Percentiles rank a stretch among this genome's conserved stretches.
These are phyloP conservation scores for Chaetomium cochliodes DNA, from an alignment of 495 filamentous ascomycete genomes.

Conservation along the genomic window DNA sequence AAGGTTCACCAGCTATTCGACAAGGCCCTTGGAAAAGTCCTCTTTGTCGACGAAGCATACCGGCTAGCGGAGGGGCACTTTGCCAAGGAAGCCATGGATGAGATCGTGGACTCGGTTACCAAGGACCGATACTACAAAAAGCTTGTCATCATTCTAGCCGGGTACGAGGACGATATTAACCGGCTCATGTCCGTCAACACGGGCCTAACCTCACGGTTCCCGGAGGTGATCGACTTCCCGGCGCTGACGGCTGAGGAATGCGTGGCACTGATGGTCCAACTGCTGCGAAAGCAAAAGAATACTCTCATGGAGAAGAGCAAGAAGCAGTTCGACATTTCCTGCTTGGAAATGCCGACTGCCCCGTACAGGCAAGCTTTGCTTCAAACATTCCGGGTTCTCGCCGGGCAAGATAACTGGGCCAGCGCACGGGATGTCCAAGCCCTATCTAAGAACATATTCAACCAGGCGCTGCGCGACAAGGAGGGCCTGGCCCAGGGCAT, in stretches of 20 bases:
- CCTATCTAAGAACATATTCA: constrained; percentile 53
- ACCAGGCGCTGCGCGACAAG: constrained; percentile 41
- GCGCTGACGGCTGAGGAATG: constrained; percentile 47
- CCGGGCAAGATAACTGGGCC: constrained; percentile 57
- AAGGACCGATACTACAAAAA: constrained; percentile 62
- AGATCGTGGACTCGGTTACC: constrained; percentile 67
- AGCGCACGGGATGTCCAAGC: constrained; percentile 67
- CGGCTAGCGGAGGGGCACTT: constrained; percentile 57
- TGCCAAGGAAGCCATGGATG: constrained; percentile 70
- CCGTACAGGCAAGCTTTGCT: constrained; percentile 31
- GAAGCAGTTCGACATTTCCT: constrained; percentile 40
- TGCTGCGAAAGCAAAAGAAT: constrained; percentile 24
- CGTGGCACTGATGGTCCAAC: constrained; percentile 40
- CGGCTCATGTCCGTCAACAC: constrained; percentile 62
- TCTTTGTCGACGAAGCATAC: constrained; percentile 71
- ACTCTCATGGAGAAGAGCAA: constrained; percentile 30
- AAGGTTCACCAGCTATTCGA: constrained; percentile 60
- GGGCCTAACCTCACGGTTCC: constrained; percentile 60
- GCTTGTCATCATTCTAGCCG: constrained; percentile 71
- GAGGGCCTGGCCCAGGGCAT: constrained; percentile 22
- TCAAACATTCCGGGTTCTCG: constrained; percentile 43
- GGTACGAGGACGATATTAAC: constrained; percentile 71
- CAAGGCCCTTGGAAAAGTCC: constrained; percentile 58
- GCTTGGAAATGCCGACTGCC: constrained; percentile 34
- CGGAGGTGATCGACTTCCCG: constrained; percentile 55